Conservation (phyloP, 2,329 filamentous ascomycete species). For the Beauveria bassiana region DNA sequence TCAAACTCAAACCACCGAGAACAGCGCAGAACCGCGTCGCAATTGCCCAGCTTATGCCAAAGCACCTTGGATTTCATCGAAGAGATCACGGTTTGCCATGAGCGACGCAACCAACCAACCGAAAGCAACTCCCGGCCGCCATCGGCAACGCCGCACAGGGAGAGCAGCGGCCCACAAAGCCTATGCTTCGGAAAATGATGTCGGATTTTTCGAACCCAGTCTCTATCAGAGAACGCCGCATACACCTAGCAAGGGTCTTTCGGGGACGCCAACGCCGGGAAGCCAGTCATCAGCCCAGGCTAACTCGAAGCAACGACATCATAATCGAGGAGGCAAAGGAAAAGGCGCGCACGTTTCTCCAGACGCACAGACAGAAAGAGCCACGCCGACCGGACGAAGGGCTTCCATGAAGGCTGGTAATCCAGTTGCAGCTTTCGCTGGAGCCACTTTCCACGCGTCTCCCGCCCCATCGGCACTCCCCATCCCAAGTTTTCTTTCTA, state of each 20-base stretch:
- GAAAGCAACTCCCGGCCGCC: conserved; percentile 28
- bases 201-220: conserved; percentile 22
- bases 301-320: conserved; percentile 21
- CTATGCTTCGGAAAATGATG: conserved; percentile 54
- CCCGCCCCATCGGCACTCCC: conserved; percentile 85
- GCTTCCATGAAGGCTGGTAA: conserved; percentile 36
- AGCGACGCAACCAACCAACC: conserved; percentile 25
- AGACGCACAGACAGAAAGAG: conserved; percentile 31
- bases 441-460: conserved; percentile 89
- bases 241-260: conserved; percentile 39
- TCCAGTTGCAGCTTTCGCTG: conserved; percentile 66
- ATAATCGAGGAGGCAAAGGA: conserved; percentile 24
- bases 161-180: conserved; percentile 39
- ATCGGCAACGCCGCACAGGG: conserved; percentile 32
- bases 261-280: conserved; percentile 27
- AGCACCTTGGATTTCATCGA: background rate
- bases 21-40: background rate
- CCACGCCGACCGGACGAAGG: conserved; percentile 35
- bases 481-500: conserved; percentile 78
- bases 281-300: conserved; percentile 18
- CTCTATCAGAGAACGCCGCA: conserved; percentile 28
- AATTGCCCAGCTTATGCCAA: background rate
- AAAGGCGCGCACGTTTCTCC: conserved; percentile 29
- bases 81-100: conserved; percentile 19
- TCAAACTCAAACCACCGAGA: background rate